Percentiles rank a stretch among this genome's conserved stretches.
phyloP scores from a whole-genome alignment of 2,329 filamentous ascomycete genomes.

The Fusarium palustre region DNA sequence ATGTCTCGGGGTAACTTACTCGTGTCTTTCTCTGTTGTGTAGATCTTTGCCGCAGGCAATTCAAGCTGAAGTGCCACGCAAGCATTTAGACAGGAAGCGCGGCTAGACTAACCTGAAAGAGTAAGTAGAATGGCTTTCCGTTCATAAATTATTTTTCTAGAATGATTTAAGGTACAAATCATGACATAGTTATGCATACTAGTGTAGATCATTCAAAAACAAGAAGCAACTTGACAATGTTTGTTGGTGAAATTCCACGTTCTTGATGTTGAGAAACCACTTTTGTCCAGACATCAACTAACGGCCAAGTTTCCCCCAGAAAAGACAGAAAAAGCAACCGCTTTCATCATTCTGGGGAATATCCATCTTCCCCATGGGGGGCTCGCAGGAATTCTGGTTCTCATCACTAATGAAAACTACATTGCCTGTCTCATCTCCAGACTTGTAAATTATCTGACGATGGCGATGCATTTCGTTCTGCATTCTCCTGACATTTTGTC shows the following conservation, averaged over 20 bases:
- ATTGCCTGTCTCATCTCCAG: background rate
- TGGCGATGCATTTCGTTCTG: background rate
- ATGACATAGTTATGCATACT: slow-evolving; percentile 12
- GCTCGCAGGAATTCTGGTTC: slow-evolving; percentile 11
- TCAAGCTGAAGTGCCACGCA: slow-evolving; percentile 1
- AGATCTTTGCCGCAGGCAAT: slow-evolving; percentile 17
- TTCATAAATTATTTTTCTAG: slow-evolving; percentile 9
- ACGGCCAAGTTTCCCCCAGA: background rate
- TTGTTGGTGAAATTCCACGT: background rate
- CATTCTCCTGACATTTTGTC: slow-evolving; percentile 7
- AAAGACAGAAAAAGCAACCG: background rate
- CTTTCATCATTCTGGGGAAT: slow-evolving; percentile 16
- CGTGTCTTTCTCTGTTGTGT: slow-evolving; percentile 5
- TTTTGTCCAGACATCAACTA: background rate
- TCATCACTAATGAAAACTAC: slow-evolving; percentile 25
- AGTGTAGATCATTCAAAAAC: background rate
- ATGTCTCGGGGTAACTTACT: slow-evolving; percentile 14
- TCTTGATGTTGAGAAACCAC: background rate
- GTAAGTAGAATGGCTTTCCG: background rate
- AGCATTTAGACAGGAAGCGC: background rate
- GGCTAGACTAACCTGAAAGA: background rate
- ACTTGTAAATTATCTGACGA: background rate
- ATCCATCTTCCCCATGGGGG: slow-evolving; percentile 30
- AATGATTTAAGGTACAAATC: slow-evolving; percentile 6
- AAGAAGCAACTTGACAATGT: background rate